Conservation (phyloP, 257 asterid genomes). For the Ehretia macrophylla region DNA sequence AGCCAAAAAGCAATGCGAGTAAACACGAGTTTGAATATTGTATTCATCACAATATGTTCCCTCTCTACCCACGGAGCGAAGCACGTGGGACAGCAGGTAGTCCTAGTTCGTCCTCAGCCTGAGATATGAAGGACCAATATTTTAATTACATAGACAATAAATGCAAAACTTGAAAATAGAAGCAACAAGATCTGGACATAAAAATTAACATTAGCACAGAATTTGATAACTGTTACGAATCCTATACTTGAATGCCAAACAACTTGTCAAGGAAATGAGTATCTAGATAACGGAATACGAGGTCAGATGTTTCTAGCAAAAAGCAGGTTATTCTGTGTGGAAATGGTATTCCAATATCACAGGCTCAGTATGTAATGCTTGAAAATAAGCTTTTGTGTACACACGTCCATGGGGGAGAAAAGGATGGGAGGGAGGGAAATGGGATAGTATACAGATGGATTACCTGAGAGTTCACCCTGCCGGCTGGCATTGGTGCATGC, state of each 20-base stretch:
- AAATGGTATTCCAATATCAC: too few relatives aligned
- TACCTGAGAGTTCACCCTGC: constrained; percentile 67
- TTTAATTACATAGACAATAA: background rate
- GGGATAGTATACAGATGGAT: constrained; percentile 1
- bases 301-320: too few relatives aligned
- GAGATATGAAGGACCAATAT: constrained; percentile 12
- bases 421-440: background rate
- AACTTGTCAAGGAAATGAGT: too few relatives aligned
- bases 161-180: background rate
- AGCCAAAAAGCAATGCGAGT: background rate
- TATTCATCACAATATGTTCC: constrained; percentile 5
- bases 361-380: too few relatives aligned
- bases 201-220: too few relatives aligned
- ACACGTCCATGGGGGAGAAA: too few relatives aligned
- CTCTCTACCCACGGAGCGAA: constrained; percentile 67
- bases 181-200: background rate
- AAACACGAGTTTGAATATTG: background rate
- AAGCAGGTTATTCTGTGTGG: too few relatives aligned
- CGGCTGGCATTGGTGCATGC: constrained; percentile 43
- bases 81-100: constrained; percentile 91
- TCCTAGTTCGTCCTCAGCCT: constrained; percentile 92
- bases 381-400: too few relatives aligned
- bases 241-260: too few relatives aligned
- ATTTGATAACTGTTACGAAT: too few relatives aligned
- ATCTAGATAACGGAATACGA: too few relatives aligned